Conservation (phyloP, 2,329 filamentous ascomycete species). For the Hypoxylon sp. region DNA sequence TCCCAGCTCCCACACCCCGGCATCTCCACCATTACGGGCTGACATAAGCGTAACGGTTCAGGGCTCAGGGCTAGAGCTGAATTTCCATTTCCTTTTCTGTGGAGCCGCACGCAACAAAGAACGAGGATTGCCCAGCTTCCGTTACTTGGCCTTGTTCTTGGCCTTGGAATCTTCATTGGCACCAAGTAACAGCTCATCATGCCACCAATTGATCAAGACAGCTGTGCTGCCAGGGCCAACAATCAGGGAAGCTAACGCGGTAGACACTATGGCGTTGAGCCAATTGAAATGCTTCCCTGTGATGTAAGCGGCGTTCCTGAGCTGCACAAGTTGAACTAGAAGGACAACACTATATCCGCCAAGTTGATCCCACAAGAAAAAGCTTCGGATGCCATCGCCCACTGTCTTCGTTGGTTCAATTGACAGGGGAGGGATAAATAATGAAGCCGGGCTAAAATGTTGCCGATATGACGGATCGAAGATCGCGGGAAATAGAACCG, state of each 20-base stretch:
- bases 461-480: background rate
- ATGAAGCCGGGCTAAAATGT: background rate
- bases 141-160: constrained; percentile 1
- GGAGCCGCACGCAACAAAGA: background rate
- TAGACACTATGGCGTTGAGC: background rate
- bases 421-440: background rate
- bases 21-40: background rate
- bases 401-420: background rate
- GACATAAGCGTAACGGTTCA: background rate
- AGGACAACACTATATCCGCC: background rate
- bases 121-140: background rate
- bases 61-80: background rate
- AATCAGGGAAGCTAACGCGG: background rate
- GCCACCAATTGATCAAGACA: constrained; percentile 1
- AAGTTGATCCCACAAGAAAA: constrained; percentile 5
- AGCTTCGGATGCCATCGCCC: constrained; percentile 3
- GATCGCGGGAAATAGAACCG: constrained; percentile 8
- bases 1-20: background rate
- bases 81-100: background rate
- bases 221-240: background rate
- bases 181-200: background rate
- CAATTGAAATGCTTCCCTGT: constrained; percentile 1
- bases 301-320: background rate
- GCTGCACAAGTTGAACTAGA: background rate
- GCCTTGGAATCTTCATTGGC: background rate